Evolutionary conservation across 768 basidiomycete species (phyloP).

Genomic region (Cyathus striatus): DNA sequence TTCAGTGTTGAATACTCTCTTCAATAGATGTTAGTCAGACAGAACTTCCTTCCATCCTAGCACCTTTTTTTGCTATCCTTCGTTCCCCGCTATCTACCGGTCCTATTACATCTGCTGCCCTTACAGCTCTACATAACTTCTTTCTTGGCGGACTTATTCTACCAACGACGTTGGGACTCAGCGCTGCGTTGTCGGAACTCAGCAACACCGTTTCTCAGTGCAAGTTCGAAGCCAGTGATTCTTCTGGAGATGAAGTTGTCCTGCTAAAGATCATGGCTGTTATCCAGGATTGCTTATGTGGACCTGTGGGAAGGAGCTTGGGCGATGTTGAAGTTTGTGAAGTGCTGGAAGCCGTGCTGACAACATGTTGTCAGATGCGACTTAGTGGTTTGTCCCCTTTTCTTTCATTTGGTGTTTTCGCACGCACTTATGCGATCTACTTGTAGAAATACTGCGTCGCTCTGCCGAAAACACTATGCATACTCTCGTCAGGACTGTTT

Average conservation of each 20-base stretch:
- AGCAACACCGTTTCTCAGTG: slow-evolving; percentile 91
- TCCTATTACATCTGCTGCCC: slow-evolving; percentile 93
- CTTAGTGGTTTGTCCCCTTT: slow-evolving; percentile 69
- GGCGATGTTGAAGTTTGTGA: slow-evolving; percentile 96
- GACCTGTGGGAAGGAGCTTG: slow-evolving; percentile 61
- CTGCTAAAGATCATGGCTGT: slow-evolving; percentile 87
- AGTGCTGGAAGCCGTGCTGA: slow-evolving; percentile 95
- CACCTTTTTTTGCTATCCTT: slow-evolving; percentile 90
- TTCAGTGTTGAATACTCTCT: no score
- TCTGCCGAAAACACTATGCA: slow-evolving; percentile 91
- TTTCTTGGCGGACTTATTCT: slow-evolving; percentile 75
- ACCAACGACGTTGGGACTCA: slow-evolving; percentile 48
- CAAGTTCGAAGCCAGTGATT: slow-evolving; percentile 97
- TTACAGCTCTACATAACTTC: slow-evolving; percentile 84
- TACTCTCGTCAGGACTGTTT: slow-evolving; percentile 76
- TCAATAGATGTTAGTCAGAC: slow-evolving; percentile 55
- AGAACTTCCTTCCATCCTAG: slow-evolving; percentile 60
- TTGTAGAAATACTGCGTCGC: slow-evolving; percentile 75
- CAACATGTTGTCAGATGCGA: slow-evolving; percentile 95
- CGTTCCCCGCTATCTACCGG: slow-evolving; percentile 93
- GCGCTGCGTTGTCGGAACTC: slow-evolving; percentile 70
- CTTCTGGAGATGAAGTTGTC: slow-evolving; percentile 96
- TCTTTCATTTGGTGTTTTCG: no score
- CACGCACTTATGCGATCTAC: not conserved
- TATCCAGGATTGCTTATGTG: slow-evolving; percentile 78